Base-by-base conservation (phyloP, 140 eudicot species). In the Cichorium intybus region DNA sequence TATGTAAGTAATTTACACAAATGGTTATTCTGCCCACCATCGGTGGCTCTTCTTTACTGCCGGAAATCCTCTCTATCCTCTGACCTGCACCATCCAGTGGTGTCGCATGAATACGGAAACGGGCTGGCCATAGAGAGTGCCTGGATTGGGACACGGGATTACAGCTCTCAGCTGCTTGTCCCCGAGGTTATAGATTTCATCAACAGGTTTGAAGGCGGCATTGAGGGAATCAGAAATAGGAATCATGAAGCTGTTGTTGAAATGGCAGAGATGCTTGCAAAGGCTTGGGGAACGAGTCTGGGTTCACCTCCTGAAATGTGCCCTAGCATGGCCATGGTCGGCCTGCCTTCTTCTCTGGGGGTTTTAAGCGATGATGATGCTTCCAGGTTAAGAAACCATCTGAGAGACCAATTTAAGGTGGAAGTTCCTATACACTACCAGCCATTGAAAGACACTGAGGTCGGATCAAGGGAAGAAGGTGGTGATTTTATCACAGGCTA, bases 1-100 rank as follows among this genome's bases (percentile, higher is more conserved):
- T 91, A 91, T 37, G 79, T 84, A 5, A 91, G 96, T 73, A 91
- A 91, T 72, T 59, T 91, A 81, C 97, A 91, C 10, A 91, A 91
- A 50, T 91, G 97, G 97, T 77, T 91, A 10, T 91, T 91, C 56
- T 82, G 89, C 52, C 96, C 97, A 0, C 97, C 97, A 1, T 80
- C 96, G 0, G 96, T 82, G 3, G 95, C 97, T 0, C 80, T 91
- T 35, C 65, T 91, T 69, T 83, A 91, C 66, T 82, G 95, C 51
- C 69, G 83, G 56, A 81, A 71, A 37, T 68, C 83, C 0, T 59
- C 55, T 4, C 52, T 72, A 3, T 39, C 69, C 0, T 28, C 62
- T 0, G 93, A 87, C 6, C 54, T 90, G 56, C 95, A 90, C 72
- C 97, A 90, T 48, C 95, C 95, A 2, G 97, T 90, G 8, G 97